phyloP scores from a whole-genome alignment of 345 rosid species.

The Physaria fendleri region DNA sequence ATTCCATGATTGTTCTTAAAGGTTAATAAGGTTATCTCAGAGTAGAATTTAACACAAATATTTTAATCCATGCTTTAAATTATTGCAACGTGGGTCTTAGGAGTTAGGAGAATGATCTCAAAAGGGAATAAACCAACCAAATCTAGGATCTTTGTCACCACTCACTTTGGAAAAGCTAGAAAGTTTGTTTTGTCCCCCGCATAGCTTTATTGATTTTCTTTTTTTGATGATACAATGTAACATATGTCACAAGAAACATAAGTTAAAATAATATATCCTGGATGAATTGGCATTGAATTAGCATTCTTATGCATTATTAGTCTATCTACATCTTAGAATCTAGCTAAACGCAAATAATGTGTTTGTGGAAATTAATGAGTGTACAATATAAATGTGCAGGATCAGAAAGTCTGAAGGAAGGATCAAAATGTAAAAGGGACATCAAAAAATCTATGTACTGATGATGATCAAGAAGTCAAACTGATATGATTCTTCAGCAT shows the following conservation, averaged over 20 bases:
- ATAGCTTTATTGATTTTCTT: constrained; percentile 10
- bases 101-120: constrained; percentile 5
- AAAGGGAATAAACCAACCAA: too few species aligned
- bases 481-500: constrained; percentile 18
- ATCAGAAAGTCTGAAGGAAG: neutral
- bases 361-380: neutral
- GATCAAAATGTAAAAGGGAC: constrained; percentile 13
- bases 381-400: constrained; percentile 14
- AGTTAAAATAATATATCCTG: neutral
- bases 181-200: constrained; percentile 19
- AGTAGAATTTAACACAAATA: constrained; percentile 3
- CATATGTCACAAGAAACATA: constrained; percentile 2
- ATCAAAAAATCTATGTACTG: constrained; percentile 21
- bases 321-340: neutral
- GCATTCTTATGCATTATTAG: too few species aligned
- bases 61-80: neutral
- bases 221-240: neutral
- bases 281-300: too few species aligned
- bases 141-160: constrained; percentile 27
- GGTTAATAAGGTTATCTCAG: constrained; percentile 25
- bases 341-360: neutral
- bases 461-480: constrained; percentile 20
- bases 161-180: constrained; percentile 22
- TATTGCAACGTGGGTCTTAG: constrained; percentile 7
- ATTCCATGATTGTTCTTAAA: constrained; percentile 19